Percentiles rank a stretch among this genome's conserved stretches.
Evolutionary conservation across 768 basidiomycete species (phyloP).

Genomic region (Multifurca ochricompacta): DNA sequence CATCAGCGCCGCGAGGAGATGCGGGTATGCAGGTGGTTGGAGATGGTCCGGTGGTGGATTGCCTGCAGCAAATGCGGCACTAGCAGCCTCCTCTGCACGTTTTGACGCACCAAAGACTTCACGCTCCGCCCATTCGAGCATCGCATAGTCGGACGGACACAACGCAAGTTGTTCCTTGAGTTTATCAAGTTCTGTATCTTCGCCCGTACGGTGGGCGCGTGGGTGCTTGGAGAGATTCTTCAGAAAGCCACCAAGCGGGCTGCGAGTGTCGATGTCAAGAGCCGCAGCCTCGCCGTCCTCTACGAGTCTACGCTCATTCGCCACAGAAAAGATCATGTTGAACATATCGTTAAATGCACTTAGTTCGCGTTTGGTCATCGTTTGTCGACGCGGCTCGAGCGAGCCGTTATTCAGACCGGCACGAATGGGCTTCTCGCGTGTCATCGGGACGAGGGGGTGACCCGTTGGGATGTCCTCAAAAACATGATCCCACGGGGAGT

Average conservation of each 20-base stretch:
- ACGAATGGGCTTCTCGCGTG: conserved; percentile 5
- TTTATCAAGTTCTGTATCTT: conserved; percentile 45
- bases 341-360: conserved; percentile 68
- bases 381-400: conserved; percentile 35
- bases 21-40: conserved; percentile 63
- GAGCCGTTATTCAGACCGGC: conserved; percentile 3
- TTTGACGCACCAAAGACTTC: conserved; percentile 60
- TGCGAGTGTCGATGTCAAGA: conserved; percentile 13
- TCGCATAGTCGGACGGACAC: conserved; percentile 58
- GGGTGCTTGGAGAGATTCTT: conserved; percentile 49
- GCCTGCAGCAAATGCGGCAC: conserved; percentile 29
- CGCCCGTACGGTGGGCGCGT: not conserved
- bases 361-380: conserved; percentile 63
- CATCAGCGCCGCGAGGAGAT: conserved; percentile 73
- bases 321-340: conserved; percentile 52
- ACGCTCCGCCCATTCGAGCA: conserved; percentile 64
- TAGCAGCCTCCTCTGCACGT: conserved; percentile 41
- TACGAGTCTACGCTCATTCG: conserved; percentile 29
- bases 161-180: conserved; percentile 68
- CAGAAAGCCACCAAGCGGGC: conserved; percentile 33
- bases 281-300: conserved; percentile 3
- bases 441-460: conserved; percentile 19
- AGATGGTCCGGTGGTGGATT: conserved; percentile 23
- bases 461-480: conserved; percentile 38
- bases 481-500: conserved; percentile 45